A percentile compares a stretch with the other conserved stretches of the same genome.
These are phyloP conservation scores for Flaveria bidentis DNA, from an alignment of 129 eudicot genomes.

Conservation along the genomic window DNA sequence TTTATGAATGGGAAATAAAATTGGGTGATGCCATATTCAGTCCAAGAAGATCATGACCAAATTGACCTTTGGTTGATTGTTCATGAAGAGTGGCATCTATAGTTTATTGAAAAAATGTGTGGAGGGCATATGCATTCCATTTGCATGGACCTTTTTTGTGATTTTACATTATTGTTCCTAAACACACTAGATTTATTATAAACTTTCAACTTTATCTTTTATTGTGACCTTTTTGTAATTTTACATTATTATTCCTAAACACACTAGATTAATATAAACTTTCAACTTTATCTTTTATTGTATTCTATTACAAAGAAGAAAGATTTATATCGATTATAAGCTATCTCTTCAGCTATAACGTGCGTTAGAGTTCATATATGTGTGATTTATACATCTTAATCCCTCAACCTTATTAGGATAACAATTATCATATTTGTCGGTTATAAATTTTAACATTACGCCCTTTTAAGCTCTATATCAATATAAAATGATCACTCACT, in stretches of 20 bases:
- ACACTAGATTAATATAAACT: neutral
- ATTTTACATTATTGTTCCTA: slow-evolving; percentile 14
- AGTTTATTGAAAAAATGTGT: slow-evolving; percentile 36
- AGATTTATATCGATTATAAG: neutral
- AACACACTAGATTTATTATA: neutral
- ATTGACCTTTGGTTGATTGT: slow-evolving; percentile 17
- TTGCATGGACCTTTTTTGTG: slow-evolving; percentile 11
- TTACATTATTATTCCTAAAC: neutral
- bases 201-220: neutral
- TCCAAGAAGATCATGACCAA: slow-evolving; percentile 22
- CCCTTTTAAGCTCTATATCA: too few relatives aligned
- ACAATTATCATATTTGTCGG: too few relatives aligned
- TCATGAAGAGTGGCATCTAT: slow-evolving; percentile 23
- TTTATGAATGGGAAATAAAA: slow-evolving; percentile 18
- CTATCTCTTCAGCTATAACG: neutral
- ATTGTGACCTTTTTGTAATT: slow-evolving; percentile 2
- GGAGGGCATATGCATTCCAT: slow-evolving; percentile 38
- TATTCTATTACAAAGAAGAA: neutral
- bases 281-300: slow-evolving; percentile 1
- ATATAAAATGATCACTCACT: too few relatives aligned
- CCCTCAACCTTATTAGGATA: too few relatives aligned
- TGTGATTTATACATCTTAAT: too few relatives aligned
- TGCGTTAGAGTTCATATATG: too few relatives aligned
- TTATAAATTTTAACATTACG: too few relatives aligned
- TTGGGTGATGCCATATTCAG: slow-evolving; percentile 20